phyloP scores from a whole-genome alignment of 1,284 basidiomycete species.

The Fomitopsis palustris region DNA sequence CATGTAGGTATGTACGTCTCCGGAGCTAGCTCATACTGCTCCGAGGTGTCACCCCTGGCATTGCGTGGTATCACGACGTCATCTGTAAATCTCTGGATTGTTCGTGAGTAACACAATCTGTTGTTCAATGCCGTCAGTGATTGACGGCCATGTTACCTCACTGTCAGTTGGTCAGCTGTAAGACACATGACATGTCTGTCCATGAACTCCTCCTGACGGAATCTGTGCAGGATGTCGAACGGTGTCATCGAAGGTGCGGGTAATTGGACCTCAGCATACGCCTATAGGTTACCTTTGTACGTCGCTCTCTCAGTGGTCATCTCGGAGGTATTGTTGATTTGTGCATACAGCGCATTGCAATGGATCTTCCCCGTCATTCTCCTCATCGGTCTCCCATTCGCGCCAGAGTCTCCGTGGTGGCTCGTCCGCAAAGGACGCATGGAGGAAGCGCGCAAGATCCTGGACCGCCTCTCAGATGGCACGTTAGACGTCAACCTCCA shows the following conservation, averaged over 20 bases:
- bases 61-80: slow-evolving; percentile 9
- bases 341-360: slow-evolving; percentile 2
- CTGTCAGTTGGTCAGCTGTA: slow-evolving; percentile 8
- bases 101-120: slow-evolving; percentile 1
- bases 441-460: slow-evolving; percentile 7
- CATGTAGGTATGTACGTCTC: slow-evolving; percentile 10
- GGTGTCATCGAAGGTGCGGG: slow-evolving; percentile 10
- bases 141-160: neutral
- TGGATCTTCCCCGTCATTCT: slow-evolving; percentile 11
- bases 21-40: slow-evolving; percentile 9
- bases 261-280: slow-evolving; percentile 6
- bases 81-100: slow-evolving; percentile 11
- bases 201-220: neutral
- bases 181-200: neutral
- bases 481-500: slow-evolving; percentile 5
- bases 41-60: slow-evolving; percentile 10
- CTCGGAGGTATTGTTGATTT: neutral
- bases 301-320: neutral
- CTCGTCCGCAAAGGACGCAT: slow-evolving; percentile 9
- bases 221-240: slow-evolving; percentile 7
- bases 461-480: slow-evolving; percentile 6
- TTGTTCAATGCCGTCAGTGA: neutral
- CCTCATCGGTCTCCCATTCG: slow-evolving; percentile 8
- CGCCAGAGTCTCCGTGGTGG: slow-evolving; percentile 12
- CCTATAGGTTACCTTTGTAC: slow-evolving; percentile 9